These are phyloP conservation scores for Whalleya microplaca DNA, from an alignment of 2,329 filamentous ascomycete species.

Conservation along the genomic window DNA sequence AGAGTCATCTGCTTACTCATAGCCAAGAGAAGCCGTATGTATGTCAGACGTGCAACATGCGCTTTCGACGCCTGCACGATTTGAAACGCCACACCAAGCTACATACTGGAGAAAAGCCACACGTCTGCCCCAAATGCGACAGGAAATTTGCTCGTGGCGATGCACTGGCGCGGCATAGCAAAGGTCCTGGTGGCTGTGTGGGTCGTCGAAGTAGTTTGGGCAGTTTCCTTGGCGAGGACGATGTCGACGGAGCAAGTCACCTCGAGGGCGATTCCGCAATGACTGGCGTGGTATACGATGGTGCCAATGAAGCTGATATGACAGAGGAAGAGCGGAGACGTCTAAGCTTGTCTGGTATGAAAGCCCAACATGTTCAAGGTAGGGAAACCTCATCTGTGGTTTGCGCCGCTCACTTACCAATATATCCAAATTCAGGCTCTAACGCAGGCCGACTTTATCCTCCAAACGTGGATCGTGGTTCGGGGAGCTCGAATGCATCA, in stretches of 20 bases:
- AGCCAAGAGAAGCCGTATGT: constrained; percentile 98
- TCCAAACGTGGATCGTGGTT: constrained; percentile 60
- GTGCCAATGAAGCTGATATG: constrained; percentile 63
- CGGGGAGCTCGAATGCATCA: constrained; percentile 59
- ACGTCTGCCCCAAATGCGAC: constrained; percentile 93
- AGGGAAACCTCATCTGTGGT: constrained; percentile 52
- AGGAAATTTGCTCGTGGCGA: constrained; percentile 94
- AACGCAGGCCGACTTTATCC: constrained; percentile 62
- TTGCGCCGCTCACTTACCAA: constrained; percentile 67
- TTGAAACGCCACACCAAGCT: constrained; percentile 95
- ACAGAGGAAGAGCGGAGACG: constrained; percentile 63
- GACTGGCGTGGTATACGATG: constrained; percentile 60
- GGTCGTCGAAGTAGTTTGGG: constrained; percentile 86
- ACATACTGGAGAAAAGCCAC: constrained; percentile 93
- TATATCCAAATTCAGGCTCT: constrained; percentile 70
- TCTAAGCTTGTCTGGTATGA: constrained; percentile 75
- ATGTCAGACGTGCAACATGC: constrained; percentile 89
- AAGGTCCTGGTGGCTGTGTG: constrained; percentile 93
- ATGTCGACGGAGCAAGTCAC: constrained; percentile 59
- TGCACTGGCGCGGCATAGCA: constrained; percentile 91
- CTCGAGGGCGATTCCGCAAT: constrained; percentile 57
- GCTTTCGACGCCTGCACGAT: constrained; percentile 91
- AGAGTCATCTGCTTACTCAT: constrained; percentile 95
- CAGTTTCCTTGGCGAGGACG: constrained; percentile 79
- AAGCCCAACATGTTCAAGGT: constrained; percentile 68